These are phyloP conservation scores for Stephania yunnanensis DNA, from an alignment of 164 flowering plant species.

Conservation along the genomic window DNA sequence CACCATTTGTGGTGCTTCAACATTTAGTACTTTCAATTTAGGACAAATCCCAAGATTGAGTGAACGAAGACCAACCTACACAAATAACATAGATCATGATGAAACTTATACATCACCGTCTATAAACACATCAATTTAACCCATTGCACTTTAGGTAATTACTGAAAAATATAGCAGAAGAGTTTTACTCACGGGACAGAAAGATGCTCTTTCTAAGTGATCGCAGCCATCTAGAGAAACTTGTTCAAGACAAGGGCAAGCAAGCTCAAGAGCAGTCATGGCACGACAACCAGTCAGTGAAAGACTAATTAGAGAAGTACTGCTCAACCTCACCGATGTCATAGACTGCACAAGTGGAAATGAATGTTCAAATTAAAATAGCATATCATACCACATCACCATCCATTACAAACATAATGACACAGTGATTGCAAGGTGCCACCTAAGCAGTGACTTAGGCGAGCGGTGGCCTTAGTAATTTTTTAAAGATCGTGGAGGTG, in stretches of 20 bases:
- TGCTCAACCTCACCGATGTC: slow-evolving; percentile 59
- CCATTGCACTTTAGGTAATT: not conserved
- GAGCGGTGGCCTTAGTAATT: no score
- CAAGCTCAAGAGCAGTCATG: slow-evolving; percentile 56
- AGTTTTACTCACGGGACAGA: slow-evolving; percentile 63
- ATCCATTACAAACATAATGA: not conserved
- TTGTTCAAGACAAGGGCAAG: slow-evolving; percentile 73
- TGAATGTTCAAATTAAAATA: slow-evolving; percentile 8
- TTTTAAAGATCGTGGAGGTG: no score
- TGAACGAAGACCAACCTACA: slow-evolving; percentile 81
- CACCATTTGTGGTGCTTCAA: slow-evolving; percentile 72
- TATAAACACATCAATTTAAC: not conserved
- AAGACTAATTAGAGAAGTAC: slow-evolving; percentile 62
- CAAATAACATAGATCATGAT: not conserved
- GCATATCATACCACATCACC: not conserved
- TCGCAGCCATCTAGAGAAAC: slow-evolving; percentile 87
- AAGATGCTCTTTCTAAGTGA: slow-evolving; percentile 86
- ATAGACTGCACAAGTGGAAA: slow-evolving; percentile 52
- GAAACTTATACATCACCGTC: not conserved
- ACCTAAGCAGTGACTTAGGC: no score
- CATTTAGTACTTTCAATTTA: slow-evolving; percentile 53
- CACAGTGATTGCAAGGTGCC: not conserved
- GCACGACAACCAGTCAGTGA: slow-evolving; percentile 93
- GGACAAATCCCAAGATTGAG: slow-evolving; percentile 97
- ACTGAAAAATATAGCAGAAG: not conserved